phyloP scores from a whole-genome alignment of 306 rosid species.

The Castanospermum australe region DNA sequence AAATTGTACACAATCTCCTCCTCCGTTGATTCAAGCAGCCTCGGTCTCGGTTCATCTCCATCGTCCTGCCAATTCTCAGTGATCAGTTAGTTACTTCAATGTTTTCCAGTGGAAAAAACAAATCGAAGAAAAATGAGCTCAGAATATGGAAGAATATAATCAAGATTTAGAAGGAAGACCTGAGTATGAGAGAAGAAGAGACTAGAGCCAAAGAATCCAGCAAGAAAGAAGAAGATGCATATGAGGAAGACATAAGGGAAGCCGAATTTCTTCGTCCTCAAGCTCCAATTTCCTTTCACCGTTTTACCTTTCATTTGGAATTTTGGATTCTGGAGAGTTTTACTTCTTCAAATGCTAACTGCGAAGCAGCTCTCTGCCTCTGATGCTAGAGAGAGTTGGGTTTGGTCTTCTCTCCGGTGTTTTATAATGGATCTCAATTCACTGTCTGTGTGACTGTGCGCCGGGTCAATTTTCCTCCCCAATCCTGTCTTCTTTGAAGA shows the following conservation, averaged over 20 bases:
- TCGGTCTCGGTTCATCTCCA: conserved; percentile 42
- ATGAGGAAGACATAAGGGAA: conserved; percentile 47
- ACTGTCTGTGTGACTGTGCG: neutral
- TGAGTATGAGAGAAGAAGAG: conserved; percentile 54
- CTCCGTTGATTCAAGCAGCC: conserved; percentile 43
- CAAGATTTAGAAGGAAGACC: conserved; percentile 13
- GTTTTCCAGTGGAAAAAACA: neutral
- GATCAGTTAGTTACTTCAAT: neutral
- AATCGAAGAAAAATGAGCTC: neutral
- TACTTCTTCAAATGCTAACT: neutral
- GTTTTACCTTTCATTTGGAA: conserved; percentile 56
- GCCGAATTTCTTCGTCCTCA: conserved; percentile 48
- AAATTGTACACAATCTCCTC: conserved; percentile 30
- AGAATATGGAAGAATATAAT: neutral
- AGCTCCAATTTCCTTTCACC: conserved; percentile 51
- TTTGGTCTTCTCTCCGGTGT: neutral
- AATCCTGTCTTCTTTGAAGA: neutral
- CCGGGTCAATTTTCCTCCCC: neutral
- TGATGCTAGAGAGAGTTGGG: neutral
- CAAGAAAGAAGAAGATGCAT: conserved; percentile 68
- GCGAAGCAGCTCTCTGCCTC: neutral
- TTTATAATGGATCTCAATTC: neutral
- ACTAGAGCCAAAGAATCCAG: conserved; percentile 65
- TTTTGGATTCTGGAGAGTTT: neutral
- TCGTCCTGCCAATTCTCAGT: conserved; percentile 42